Evolutionary conservation across 2,329 filamentous ascomycete species (phyloP), one percentile per base, ranked within the genome.

Genomic region (Coniochaeta sp.): DNA sequence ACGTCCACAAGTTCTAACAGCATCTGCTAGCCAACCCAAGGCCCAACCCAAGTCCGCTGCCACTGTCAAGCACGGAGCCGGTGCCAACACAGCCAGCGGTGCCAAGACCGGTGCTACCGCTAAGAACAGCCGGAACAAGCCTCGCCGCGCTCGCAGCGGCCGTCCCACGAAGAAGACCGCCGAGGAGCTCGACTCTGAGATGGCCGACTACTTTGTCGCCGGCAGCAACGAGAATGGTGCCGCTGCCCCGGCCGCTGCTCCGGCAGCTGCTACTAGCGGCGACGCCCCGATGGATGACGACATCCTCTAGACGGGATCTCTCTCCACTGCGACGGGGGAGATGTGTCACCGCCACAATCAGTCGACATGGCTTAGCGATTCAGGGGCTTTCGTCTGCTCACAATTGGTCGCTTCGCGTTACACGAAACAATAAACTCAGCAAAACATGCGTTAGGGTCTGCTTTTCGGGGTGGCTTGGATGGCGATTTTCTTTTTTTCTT

Each of bases 151-250:
- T 38, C 83, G 84, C 60, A 86, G 75, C 63, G 75, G 78, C 58
- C 82, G 86, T 62, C 78, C 86, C 59, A 73, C 84, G 63, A 77
- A 95, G 75, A 97, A 97, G 87, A 95, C 91, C 0, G 84, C 87
- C 1, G 92, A 96, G 67, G 91, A 99, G 74, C 83, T 99, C 24
- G 94, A 99, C 68, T 91, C 89, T 4, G 94, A 99, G 70, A 99
- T 99, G 94, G 85, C 83, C 18, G 94, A 97, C 70, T 99, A 99
- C 75, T 97, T 95, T 16, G 47, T 33, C 67, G 83, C 78, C 50
- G 32, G 30, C 28, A 63, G 69, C 26, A 67, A 71, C 22, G n/a
- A n/a, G n/a, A n/a, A n/a, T 51, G 66, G 72, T 53, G 72, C 70
- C 35, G 70, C 67, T 54, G 71, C 72, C 35, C 67, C 71, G 49